Percentiles rank a stretch among this genome's conserved stretches.
These are phyloP conservation scores for Aspergillus panamensis DNA, from an alignment of 495 filamentous ascomycete species.

Conservation along the genomic window DNA sequence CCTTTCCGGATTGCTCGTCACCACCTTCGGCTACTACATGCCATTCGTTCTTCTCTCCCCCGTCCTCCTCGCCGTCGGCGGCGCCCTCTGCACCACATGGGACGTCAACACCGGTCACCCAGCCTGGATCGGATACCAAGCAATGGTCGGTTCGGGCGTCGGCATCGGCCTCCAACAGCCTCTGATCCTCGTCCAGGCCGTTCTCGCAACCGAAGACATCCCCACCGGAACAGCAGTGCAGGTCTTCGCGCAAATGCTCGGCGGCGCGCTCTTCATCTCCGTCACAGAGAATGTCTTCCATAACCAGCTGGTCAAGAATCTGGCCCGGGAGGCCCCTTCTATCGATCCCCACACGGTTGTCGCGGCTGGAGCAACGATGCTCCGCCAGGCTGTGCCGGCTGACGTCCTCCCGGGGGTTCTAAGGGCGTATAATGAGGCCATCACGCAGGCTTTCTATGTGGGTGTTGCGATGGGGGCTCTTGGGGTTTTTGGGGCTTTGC, in stretches of 20 bases:
- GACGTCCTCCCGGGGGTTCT: slow-evolving; percentile 53
- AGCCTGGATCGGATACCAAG: slow-evolving; percentile 77
- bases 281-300: slow-evolving; percentile 77
- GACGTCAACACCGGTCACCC: slow-evolving; percentile 47
- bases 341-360: slow-evolving; percentile 50
- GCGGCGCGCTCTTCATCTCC: slow-evolving; percentile 69
- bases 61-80: slow-evolving; percentile 60
- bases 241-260: slow-evolving; percentile 68
- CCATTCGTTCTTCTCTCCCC: slow-evolving; percentile 65
- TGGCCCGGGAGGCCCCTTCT: slow-evolving; percentile 49
- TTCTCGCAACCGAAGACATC: slow-evolving; percentile 57
- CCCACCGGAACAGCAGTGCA: slow-evolving; percentile 64
- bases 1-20: slow-evolving; percentile 57
- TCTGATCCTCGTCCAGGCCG: slow-evolving; percentile 66
- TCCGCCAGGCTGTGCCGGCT: slow-evolving; percentile 48
- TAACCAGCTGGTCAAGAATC: slow-evolving; percentile 60
- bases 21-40: slow-evolving; percentile 68
- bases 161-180: slow-evolving; percentile 67
- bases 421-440: slow-evolving; percentile 64
- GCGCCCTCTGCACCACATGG: slow-evolving; percentile 66
- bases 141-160: slow-evolving; percentile 64
- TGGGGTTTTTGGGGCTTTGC: slow-evolving; percentile 56
- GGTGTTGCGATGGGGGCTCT: slow-evolving; percentile 59
- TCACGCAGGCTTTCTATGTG: slow-evolving; percentile 68
- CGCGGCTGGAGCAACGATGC: slow-evolving; percentile 62